These are phyloP conservation scores for Colletotrichum melonis DNA, from an alignment of 2,329 filamentous ascomycete species.

Conservation along the genomic window DNA sequence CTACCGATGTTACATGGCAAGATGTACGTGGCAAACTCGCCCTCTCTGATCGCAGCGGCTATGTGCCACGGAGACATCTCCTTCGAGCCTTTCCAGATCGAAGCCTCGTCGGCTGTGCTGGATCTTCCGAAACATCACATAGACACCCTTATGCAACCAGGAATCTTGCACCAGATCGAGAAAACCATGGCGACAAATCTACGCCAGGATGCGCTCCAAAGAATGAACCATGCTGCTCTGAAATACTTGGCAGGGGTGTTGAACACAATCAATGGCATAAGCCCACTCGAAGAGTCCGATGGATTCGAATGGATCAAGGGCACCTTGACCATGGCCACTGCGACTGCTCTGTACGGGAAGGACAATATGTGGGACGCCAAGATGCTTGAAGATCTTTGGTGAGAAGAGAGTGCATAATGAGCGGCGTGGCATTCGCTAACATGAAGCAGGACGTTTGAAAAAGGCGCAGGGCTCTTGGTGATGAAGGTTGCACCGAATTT, in stretches of 20 bases:
- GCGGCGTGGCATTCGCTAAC: background rate
- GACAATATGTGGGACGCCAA: constrained; percentile 46
- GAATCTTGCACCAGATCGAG: constrained; percentile 48
- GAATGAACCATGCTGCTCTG: constrained; percentile 50
- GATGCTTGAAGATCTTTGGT: constrained; percentile 51
- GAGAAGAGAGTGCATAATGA: constrained; percentile 23
- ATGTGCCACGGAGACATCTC: constrained; percentile 55
- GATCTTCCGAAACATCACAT: constrained; percentile 45
- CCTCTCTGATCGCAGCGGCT: constrained; percentile 51
- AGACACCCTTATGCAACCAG: constrained; percentile 36
- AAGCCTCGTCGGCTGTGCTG: constrained; percentile 50
- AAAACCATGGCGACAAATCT: constrained; percentile 48
- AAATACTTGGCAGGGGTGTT: constrained; percentile 45
- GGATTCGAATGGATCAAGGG: constrained; percentile 52
- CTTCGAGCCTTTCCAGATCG: constrained; percentile 55
- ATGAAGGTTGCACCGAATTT: constrained; percentile 42
- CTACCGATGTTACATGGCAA: constrained; percentile 55
- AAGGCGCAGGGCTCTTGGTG: constrained; percentile 42
- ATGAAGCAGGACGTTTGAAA: constrained; percentile 39
- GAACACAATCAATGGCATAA: constrained; percentile 37
- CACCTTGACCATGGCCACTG: constrained; percentile 50
- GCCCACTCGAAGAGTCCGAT: constrained; percentile 42
- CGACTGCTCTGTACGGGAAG: constrained; percentile 53
- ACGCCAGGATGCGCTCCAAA: constrained; percentile 44
- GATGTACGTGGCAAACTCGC: constrained; percentile 57